Conservation (phyloP, 1,284 basidiomycete species). For the Boletellus deceptivus region DNA sequence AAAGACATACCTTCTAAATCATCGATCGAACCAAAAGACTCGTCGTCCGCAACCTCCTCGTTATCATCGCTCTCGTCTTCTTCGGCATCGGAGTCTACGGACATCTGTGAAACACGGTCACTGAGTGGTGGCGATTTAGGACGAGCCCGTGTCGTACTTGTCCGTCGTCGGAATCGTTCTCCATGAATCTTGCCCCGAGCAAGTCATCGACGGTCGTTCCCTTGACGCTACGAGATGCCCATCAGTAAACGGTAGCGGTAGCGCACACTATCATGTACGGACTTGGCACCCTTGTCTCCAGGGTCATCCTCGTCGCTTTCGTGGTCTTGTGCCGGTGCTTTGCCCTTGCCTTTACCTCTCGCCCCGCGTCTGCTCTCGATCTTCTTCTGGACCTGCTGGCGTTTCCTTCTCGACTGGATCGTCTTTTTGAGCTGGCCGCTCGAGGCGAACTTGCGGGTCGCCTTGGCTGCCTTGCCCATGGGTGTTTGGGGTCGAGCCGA, state of each 20-base stretch:
- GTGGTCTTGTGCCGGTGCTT: conserved; percentile 37
- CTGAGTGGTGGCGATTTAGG: neutral
- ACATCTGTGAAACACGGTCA: conserved; percentile 27
- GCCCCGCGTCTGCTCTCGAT: conserved; percentile 57
- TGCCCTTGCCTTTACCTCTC: conserved; percentile 41
- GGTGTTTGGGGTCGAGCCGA: too few species aligned
- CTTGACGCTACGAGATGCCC: conserved; percentile 40
- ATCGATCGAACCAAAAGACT: conserved; percentile 74
- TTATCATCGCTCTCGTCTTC: conserved; percentile 45
- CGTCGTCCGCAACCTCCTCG: conserved; percentile 58
- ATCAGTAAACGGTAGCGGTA: conserved; percentile 5
- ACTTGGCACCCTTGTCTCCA: conserved; percentile 21
- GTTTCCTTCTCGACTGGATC: conserved; percentile 75
- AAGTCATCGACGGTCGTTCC: conserved; percentile 80
- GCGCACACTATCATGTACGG: neutral
- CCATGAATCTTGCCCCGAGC: conserved; percentile 75
- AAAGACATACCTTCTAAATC: conserved; percentile 61
- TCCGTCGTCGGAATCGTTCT: conserved; percentile 49
- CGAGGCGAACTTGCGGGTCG: conserved; percentile 82
- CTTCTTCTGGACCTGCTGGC: conserved; percentile 73
- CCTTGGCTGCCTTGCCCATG: conserved; percentile 60
- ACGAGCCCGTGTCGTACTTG: conserved; percentile 18
- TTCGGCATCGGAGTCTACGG: conserved; percentile 44
- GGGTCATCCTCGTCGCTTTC: conserved; percentile 39
- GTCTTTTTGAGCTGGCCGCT: conserved; percentile 85